Evolutionary conservation across 1,284 basidiomycete genomes (phyloP).

Genomic region (Megacollybia platyphylla): DNA sequence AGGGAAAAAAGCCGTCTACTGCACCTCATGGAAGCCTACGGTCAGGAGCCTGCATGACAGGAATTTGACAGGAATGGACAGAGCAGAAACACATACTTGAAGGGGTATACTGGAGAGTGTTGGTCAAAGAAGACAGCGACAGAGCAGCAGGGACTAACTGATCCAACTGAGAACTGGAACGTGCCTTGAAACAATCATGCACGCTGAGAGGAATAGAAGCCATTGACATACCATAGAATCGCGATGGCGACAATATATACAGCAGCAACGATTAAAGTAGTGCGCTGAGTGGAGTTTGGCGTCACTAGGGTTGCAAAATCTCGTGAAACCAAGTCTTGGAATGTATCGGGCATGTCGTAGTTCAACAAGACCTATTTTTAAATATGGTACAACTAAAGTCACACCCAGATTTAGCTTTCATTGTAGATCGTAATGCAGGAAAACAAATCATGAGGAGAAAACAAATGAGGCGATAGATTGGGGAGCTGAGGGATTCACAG

Average conservation of each 20-base stretch:
- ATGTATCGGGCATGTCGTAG: neutral
- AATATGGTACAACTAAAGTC: neutral
- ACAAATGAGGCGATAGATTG: neutral
- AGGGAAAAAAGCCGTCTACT: conserved; percentile 8
- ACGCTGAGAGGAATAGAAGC: conserved; percentile 4
- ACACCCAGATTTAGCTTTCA: conserved; percentile 11
- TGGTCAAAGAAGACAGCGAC: neutral
- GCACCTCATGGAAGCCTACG: conserved; percentile 84
- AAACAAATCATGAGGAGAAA: conserved; percentile 10
- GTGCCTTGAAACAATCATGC: conserved; percentile 5
- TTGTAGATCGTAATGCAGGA: conserved; percentile 12
- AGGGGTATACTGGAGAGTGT: conserved; percentile 67
- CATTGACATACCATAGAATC: conserved; percentile 50
- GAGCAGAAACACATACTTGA: conserved; percentile 53
- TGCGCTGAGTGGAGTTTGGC: conserved; percentile 62
- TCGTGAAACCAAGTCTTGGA: conserved; percentile 10
- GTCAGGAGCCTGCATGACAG: conserved; percentile 45
- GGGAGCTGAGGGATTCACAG: conserved; percentile 1
- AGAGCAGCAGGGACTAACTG: conserved; percentile 5
- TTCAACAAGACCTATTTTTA: conserved; percentile 5
- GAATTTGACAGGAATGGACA: conserved; percentile 4
- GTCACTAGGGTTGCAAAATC: conserved; percentile 30
- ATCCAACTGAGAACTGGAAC: conserved; percentile 2
- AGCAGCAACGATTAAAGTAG: conserved; percentile 69
- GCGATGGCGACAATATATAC: conserved; percentile 62